These are phyloP conservation scores for Lactifluus echinatus DNA, from an alignment of 768 basidiomycete genomes.

Conservation along the genomic window DNA sequence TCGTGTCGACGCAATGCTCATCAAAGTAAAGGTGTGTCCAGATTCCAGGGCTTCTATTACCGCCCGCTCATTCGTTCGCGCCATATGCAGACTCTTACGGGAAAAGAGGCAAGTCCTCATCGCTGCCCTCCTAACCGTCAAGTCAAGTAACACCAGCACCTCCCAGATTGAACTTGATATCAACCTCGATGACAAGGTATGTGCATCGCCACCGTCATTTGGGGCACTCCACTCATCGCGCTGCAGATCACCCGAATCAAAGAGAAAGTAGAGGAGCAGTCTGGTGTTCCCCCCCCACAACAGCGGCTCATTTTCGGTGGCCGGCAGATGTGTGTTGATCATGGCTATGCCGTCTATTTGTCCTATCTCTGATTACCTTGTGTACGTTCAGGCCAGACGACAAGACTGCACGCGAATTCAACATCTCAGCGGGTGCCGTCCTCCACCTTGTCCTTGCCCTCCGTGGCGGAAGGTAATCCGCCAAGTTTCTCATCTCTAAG, in stretches of 20 bases:
- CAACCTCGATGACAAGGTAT: slow-evolving; percentile 78
- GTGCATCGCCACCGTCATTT: slow-evolving; percentile 18
- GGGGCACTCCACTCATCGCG: not conserved
- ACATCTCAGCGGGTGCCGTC: slow-evolving; percentile 75
- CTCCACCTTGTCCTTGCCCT: slow-evolving; percentile 94
- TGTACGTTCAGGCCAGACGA: slow-evolving; percentile 71
- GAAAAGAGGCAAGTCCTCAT: slow-evolving; percentile 70
- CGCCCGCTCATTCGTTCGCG: slow-evolving; percentile 2
- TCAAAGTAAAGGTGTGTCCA: slow-evolving; percentile 78
- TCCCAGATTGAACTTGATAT: slow-evolving; percentile 89
- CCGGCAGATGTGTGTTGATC: slow-evolving; percentile 72
- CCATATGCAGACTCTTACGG: slow-evolving; percentile 72
- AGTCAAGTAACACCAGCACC: not conserved
- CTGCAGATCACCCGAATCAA: slow-evolving; percentile 84
- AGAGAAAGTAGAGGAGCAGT: slow-evolving; percentile 97
- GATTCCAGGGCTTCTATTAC: not conserved
- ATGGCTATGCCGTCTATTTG: not conserved
- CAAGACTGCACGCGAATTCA: slow-evolving; percentile 78
- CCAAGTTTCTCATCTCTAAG: slow-evolving; percentile 7
- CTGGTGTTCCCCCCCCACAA: slow-evolving; percentile 93
- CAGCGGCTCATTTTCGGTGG: slow-evolving; percentile 91
- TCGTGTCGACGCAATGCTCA: slow-evolving; percentile 45
- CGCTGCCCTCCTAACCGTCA: not conserved
- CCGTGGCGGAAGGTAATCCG: slow-evolving; percentile 62
- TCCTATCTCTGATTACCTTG: not conserved